Base-by-base conservation (phyloP, 2,329 filamentous ascomycete genomes). In the Daldinia sp. region DNA sequence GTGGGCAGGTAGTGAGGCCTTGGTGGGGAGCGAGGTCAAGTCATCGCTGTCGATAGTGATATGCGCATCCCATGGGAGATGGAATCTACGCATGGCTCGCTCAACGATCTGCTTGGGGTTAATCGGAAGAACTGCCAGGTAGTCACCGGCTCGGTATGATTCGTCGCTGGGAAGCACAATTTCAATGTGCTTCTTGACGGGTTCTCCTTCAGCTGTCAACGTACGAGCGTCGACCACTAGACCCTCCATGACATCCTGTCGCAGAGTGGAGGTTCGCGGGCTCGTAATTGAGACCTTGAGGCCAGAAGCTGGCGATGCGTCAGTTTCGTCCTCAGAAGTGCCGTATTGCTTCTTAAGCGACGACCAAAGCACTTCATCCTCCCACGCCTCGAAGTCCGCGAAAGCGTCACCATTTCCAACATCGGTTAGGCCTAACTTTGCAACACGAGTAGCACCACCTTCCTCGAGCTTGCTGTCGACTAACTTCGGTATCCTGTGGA, bases 101-200 rank as follows among this genome's bases (percentile, higher is more conserved):
- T 85, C 83, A 2, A 94, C 86, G 9, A 83, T 88, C 33, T 85
- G 80, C 51, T 84, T 83, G 1, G 89, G 88, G 76, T 95, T 95
- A 33, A 92, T 80, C 0, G 92, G 92, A 1, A 94, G 82, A 2
- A 94, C 83, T 0, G 91, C 90, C 0, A 95, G 85, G 76, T 96
- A 95, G 75, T 95, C 92, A 13, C 92, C 93, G 1, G 90, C 87
- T 42, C 86, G 85, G 79, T 94, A 95, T 0, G 84, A 85, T 82
- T 88, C 84, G 57, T 86, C 87, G 0, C 83, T 86, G 0, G 92
- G 92, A 0, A 95, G 83, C 67, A 88, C 86, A 37, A 94, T 88
- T 69, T 89, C 88, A 20, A 93, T 86, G 69, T 90, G 85, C 26
- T 87, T 86, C 82, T 93, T 93, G 41, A 81, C 81, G 0, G 87